A percentile compares a stretch with the other conserved stretches of the same genome.
Conservation (phyloP, 371 early-diverging fungal species). For the Mucor piriformis region DNA sequence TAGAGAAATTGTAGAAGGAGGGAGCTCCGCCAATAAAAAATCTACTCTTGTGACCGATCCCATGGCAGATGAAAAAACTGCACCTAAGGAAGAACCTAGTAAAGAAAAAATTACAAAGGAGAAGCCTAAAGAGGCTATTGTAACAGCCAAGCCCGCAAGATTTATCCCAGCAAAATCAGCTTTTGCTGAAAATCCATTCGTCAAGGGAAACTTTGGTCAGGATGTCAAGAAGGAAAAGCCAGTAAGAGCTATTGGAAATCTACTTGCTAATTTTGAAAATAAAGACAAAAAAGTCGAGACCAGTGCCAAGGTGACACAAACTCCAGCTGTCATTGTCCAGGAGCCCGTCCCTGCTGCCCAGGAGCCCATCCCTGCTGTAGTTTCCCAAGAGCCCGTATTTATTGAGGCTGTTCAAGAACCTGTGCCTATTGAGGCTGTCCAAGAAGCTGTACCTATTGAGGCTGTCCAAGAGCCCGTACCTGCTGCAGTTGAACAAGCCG, state of each 20-base stretch:
- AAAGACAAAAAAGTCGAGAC: neutral
- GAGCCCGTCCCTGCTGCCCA: constrained; percentile 1
- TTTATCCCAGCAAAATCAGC: too few relatives aligned
- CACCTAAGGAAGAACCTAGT: neutral
- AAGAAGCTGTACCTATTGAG: neutral
- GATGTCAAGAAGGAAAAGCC: too few relatives aligned
- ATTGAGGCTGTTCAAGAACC: neutral
- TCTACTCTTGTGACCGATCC: too few relatives aligned
- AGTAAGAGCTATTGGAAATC: too few relatives aligned
- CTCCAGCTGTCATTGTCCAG: neutral
- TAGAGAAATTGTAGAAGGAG: neutral
- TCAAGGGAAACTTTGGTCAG: too few relatives aligned
- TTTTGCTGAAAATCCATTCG: too few relatives aligned
- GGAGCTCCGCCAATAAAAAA: too few relatives aligned
- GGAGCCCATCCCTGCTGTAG: neutral
- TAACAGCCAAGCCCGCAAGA: too few relatives aligned
- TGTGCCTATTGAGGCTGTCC: neutral
- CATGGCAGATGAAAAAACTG: neutral
- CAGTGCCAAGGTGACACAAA: neutral
- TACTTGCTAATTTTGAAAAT: neutral
- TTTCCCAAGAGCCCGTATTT: neutral
- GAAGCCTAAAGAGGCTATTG: too few relatives aligned
- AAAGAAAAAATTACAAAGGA: neutral
- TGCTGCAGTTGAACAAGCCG: neutral
- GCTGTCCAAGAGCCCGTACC: too few relatives aligned